A percentile compares a stretch with the other conserved stretches of the same genome.
phyloP scores from a whole-genome alignment of 2,329 filamentous ascomycete species.

The Clonostachys rhizophaga region DNA sequence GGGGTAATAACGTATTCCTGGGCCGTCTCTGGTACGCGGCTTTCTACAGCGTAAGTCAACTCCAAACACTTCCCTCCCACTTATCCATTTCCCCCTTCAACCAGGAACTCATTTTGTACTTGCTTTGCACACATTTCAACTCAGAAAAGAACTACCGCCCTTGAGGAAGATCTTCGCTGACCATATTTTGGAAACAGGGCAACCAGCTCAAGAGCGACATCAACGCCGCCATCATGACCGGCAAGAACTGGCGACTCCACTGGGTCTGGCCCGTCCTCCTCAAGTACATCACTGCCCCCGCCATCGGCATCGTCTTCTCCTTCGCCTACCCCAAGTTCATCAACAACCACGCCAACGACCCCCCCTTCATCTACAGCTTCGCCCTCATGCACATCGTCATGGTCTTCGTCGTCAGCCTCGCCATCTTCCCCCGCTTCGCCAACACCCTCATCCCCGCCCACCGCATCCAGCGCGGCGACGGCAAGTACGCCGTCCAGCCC shows the following conservation, averaged over 20 bases:
- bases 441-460: constrained; percentile 33
- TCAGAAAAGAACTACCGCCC: too few species aligned
- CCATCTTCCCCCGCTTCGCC: constrained; percentile 40
- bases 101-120: background rate
- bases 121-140: too few species aligned
- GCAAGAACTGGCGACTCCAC: constrained; percentile 47
- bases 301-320: constrained; percentile 38
- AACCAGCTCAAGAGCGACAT: constrained; percentile 47
- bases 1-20: constrained; percentile 25
- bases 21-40: constrained; percentile 42
- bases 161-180: too few species aligned
- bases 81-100: background rate
- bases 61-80: too few species aligned
- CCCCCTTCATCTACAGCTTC: constrained; percentile 34
- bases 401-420: constrained; percentile 32
- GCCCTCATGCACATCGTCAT: constrained; percentile 30
- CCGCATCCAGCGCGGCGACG: constrained; percentile 1
- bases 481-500: constrained; percentile 4
- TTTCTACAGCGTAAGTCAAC: constrained; percentile 44
- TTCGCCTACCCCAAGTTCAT: constrained; percentile 40
- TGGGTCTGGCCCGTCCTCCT: constrained; percentile 36
- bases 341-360: constrained; percentile 24
- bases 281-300: constrained; percentile 36
- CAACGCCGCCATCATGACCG: constrained; percentile 37
- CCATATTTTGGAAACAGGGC: constrained; percentile 25